Evolutionary conservation across 352 stramenopile genomes (phyloP).

Genomic region (Phytopythium helicoides): DNA sequence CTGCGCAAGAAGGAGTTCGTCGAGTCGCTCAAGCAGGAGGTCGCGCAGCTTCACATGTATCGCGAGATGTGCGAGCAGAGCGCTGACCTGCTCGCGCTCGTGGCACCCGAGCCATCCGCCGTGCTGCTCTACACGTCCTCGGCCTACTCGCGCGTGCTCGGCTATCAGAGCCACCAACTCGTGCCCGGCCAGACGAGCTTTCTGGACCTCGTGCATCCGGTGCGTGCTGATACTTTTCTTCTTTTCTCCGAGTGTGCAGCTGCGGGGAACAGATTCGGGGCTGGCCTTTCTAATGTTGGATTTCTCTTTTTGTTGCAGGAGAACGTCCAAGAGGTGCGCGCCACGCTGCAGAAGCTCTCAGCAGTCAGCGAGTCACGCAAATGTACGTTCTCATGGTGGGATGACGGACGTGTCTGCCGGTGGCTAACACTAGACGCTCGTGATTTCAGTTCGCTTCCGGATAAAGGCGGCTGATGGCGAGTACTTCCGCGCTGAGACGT

Average conservation of each 20-base stretch:
- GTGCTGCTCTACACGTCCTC: constrained; percentile 71
- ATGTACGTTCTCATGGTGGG: constrained; percentile 29
- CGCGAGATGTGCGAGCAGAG: constrained; percentile 85
- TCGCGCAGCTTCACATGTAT: constrained; percentile 82
- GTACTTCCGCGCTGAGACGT: constrained; percentile 71
- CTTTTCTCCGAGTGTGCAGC: not conserved
- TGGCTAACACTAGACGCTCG: constrained; percentile 2
- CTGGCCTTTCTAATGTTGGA: constrained; percentile 1
- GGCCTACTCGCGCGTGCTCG: constrained; percentile 68
- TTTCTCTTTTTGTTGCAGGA: constrained; percentile 16
- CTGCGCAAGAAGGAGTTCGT: constrained; percentile 95
- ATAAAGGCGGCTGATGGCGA: constrained; percentile 82
- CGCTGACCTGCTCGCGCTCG: constrained; percentile 74
- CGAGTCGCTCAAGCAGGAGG: constrained; percentile 90
- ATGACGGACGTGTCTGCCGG: constrained; percentile 1
- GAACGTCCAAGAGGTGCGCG: constrained; percentile 33
- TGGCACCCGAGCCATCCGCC: constrained; percentile 53
- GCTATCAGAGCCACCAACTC: constrained; percentile 76
- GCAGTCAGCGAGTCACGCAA: constrained; percentile 39
- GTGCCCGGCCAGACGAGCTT: constrained; percentile 75
- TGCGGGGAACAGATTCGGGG: not conserved
- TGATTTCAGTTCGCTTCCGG: constrained; percentile 62
- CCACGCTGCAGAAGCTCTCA: constrained; percentile 40
- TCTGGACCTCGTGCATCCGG: constrained; percentile 80
- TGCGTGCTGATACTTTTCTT: constrained; percentile 19